Evolutionary conservation across 1,284 basidiomycete genomes (phyloP), one percentile per base, ranked within the genome.

Genomic region (Pseudozyma sp.): DNA sequence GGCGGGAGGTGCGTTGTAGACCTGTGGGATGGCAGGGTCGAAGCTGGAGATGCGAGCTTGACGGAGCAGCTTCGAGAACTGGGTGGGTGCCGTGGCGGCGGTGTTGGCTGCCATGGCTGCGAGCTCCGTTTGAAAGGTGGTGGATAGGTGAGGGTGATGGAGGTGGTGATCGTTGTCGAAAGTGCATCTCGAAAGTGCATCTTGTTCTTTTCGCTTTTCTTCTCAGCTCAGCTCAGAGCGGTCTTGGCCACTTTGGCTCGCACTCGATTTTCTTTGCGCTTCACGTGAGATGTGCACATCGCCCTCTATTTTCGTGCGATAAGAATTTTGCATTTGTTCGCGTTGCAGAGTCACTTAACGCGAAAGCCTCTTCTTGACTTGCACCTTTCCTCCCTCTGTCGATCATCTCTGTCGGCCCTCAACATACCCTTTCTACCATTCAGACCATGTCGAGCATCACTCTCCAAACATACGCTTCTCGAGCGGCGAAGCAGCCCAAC

Each of bases 1-100:
- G 37, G 80, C 80, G 7, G 68, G 54, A 0, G 81, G 79, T 3
- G 80, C 67, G n/a, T 69, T 76, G 63, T 82, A 82, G 33, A 82
- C 74, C 51, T 81, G 81, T 0, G 57, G 60, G 16, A 81, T 48
- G 37, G 61, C 45, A 3, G 81, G 81, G 55, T 82, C 79, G 50
- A 75, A 81, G 40, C 66, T 64, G 30, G 76, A 68, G 31, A 82
- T 51, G 49, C 80, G 73, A 7, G 81, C 68, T 40, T 66, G 62
- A 45, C 71, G 71, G 34, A 83, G 69, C 19, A 83, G 67, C 43
- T 78, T 76, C 39, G 78, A 61, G 33, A 82, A 59, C 8, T 75
- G 64, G 9, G 74, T 68, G 16, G 78, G 68, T 24, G 75, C 62
- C 52, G 72, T 45, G 13, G 63, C 40, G 61, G 57, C 55, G 44